Base-by-base conservation (phyloP, 305 asterid genomes). In the Lippia alba region DNA sequence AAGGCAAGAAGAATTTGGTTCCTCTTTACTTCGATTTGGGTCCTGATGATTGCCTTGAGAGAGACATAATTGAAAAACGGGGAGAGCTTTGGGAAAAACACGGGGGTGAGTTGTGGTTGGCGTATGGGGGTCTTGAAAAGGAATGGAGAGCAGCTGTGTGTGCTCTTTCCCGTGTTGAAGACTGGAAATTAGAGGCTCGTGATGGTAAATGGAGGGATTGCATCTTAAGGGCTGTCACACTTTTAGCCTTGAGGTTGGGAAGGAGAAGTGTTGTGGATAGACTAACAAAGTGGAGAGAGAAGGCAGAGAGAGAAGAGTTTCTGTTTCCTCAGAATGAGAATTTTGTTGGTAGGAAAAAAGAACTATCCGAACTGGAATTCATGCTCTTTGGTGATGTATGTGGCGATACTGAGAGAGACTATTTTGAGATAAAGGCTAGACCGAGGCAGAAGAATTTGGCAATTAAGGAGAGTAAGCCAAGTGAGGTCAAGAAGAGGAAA, bases 181-280 rank as follows among this genome's bases (percentile, higher is more conserved):
- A 89, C 44, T 91, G 96, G 97, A 91, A 87, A 74, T 81, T 91
- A 1, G 95, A 89, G 83, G 96, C 95, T 40, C 78, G 74, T 58
- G 93, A 87, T 72, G 95, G 95, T 17, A 79, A 82, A 73, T 91
- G 97, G 97, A 86, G 97, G 82, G 93, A 89, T 69, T 91, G 97
- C 81, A 81, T 91, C 57, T 67, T 91, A 55, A 74, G 89, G 72
- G 88, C 89, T 2, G 96, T 91, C 34, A 83, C 91, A 16, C 89
- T 91, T 34, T 80, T 91, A 84, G 97, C 96, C 0, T 70, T 87
- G 77, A 84, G 95, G 70, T 74, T 91, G 77, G 97, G 97, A 48
- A 85, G 95, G 82, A 81, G 97, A 78, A 87, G 96, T 44, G 80
- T 87, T 9, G 95, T 87, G 14, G 96, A 91, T 69, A 79, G 97